phyloP scores from a whole-genome alignment of 768 basidiomycete genomes.

The Leccinellum rugosiceps region DNA sequence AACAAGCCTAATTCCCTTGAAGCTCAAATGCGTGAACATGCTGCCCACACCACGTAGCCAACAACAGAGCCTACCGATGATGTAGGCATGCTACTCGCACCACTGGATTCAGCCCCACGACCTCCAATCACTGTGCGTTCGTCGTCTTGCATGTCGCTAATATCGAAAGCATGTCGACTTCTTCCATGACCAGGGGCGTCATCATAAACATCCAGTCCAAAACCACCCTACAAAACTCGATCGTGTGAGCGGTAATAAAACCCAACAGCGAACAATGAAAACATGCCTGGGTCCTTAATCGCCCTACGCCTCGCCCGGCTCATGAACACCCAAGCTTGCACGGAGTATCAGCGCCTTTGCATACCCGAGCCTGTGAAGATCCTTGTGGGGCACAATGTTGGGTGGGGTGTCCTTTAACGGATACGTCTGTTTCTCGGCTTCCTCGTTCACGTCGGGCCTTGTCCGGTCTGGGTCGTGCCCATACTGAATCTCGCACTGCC shows the following conservation, averaged over 20 bases:
- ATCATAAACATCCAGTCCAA: constrained; percentile 88
- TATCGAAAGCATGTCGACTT: constrained; percentile 64
- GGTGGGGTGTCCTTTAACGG: constrained; percentile 77
- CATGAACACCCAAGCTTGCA: constrained; percentile 48
- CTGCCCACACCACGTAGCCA: neutral
- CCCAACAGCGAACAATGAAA: neutral
- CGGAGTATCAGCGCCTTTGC: constrained; percentile 56
- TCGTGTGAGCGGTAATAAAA: neutral
- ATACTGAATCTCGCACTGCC: constrained; percentile 74
- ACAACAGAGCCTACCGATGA: constrained; percentile 9
- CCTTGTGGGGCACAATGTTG: constrained; percentile 61
- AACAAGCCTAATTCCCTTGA: constrained; percentile 40
- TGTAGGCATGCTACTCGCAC: neutral
- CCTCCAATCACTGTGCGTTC: constrained; percentile 46
- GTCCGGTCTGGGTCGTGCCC: constrained; percentile 39
- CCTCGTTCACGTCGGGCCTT: constrained; percentile 61
- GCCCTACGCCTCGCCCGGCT: constrained; percentile 14
- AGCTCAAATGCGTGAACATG: constrained; percentile 20
- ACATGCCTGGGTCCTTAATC: constrained; percentile 55
- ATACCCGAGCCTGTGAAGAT: constrained; percentile 81
- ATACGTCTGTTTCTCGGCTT: constrained; percentile 86
- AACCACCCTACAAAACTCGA: constrained; percentile 55
- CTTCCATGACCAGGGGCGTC: constrained; percentile 33
- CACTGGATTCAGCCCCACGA: constrained; percentile 14
- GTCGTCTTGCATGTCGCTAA: constrained; percentile 63